phyloP scores from a whole-genome alignment of 2,329 filamentous ascomycete genomes.

The Colletotrichum tropicicola region DNA sequence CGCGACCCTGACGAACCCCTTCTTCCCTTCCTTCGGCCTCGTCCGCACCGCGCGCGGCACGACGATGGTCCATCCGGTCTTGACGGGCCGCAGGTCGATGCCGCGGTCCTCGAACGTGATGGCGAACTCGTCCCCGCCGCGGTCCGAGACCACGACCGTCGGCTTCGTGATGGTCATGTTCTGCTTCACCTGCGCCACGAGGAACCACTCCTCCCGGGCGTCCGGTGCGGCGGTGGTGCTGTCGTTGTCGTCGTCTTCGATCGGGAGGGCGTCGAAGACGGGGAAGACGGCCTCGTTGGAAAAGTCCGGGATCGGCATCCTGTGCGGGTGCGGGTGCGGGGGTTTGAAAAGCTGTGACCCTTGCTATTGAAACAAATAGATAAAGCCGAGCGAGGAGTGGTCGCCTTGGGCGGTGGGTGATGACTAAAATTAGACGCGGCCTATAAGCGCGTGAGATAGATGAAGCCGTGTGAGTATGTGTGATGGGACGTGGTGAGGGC shows the following conservation, averaged over 20 bases:
- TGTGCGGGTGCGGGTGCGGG: too few species aligned
- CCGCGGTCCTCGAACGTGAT: slow-evolving; percentile 53
- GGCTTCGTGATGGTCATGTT: slow-evolving; percentile 59
- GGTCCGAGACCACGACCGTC: slow-evolving; percentile 55
- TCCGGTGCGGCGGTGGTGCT: slow-evolving; percentile 31
- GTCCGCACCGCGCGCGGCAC: slow-evolving; percentile 45
- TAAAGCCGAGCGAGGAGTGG: too few species aligned
- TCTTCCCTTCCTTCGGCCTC: slow-evolving; percentile 46
- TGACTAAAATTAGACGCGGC: too few species aligned
- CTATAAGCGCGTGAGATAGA: too few species aligned
- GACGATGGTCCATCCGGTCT: slow-evolving; percentile 49
- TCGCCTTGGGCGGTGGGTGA: too few species aligned
- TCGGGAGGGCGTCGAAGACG: slow-evolving; percentile 41
- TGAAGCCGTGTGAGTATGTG: not conserved
- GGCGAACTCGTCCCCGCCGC: slow-evolving; percentile 49
- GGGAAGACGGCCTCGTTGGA: slow-evolving; percentile 43
- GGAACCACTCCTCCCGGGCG: slow-evolving; percentile 39
- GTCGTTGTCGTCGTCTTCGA: slow-evolving; percentile 2
- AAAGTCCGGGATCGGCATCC: slow-evolving; percentile 42
- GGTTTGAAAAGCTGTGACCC: too few species aligned
- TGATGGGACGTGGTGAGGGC: not conserved
- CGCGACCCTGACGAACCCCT: slow-evolving; percentile 48
- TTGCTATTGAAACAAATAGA: too few species aligned
- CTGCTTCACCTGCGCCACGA: slow-evolving; percentile 55
- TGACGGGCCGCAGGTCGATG: slow-evolving; percentile 46